Evolutionary conservation across 768 basidiomycete species (phyloP), one percentile per base, ranked within the genome.

Genomic region (Hirschioporus abietinus): DNA sequence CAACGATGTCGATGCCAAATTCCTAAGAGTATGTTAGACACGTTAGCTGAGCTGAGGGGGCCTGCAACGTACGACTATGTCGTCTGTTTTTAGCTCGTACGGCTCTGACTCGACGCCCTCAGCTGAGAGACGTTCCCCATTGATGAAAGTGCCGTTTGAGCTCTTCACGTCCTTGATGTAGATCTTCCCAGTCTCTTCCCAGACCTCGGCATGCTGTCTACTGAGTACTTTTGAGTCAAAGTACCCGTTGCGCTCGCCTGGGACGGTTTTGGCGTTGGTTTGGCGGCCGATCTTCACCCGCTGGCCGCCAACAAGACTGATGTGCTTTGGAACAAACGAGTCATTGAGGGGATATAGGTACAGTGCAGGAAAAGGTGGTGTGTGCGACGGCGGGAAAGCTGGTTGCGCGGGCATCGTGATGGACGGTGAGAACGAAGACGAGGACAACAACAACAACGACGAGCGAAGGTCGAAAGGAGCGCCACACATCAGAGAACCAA

Each of bases 1-100:
- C 92, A 65, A 97, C 93, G 69, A 99, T 99, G 79, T 99, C 97
- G 73, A 99, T 99, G 66, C 97, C 97, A 76, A 97, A 99, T 89
- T 99, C 96, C 95, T 96, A 30, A 35, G 35, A 8, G 66, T 24
- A 27, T 20, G 65, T 58, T 67, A 70, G 67, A 64, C 63, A 24
- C 24, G 65, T 34, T 64, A 58, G 66, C 42, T 36, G 65, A 20
- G 42, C 42, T 60, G 35, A 17, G 26, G 42, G 63, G 26, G 62
- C 15, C 58, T 42, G 70, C 17, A 34, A 82, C 95, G 69, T 83
- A 97, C 96, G 73, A 99, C 95, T 69, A 95, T 90, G 74, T 99
- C 96, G 74, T 96, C 96, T 62, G 87, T 90, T 79, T 98, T 95
- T 57, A 99, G 87, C 78, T 97, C 94, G 70, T 87, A 95, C 0